Evolutionary conservation across 805 yeast genomes (phyloP), one percentile per base, ranked within the genome.

Genomic region (Ogataea zsoltii): DNA sequence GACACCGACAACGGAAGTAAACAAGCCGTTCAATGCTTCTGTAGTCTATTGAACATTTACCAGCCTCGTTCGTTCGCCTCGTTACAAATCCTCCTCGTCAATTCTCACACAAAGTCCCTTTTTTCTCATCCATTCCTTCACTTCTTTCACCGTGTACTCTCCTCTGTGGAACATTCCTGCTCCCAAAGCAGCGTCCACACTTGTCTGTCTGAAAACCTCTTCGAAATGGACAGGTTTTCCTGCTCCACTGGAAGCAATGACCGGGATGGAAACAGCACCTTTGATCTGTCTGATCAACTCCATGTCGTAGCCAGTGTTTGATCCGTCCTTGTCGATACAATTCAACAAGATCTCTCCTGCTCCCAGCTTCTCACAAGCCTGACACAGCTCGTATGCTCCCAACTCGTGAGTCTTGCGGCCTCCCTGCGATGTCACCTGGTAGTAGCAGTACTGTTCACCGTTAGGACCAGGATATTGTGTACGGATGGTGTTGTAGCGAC

Each of bases 91-190:
- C 18, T 33, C 45, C 15, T 60, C 50, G 51, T 85, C 91, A 50
- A 83, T 71, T 65, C 96, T 79, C n/a, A 88, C 96, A 49, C 79
- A 79, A 61, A 88, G 75, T 0, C 85, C 88, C 13, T 75, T 64
- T 1, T 72, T 67, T 37, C 72, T 67, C 62, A 92, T 74, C 54
- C 76, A 82, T 23, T 75, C 63, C 67, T 94, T 94, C 35, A 94
- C 97, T 40, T 90, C 83, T 40, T 77, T 75, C 14, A 94, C 97
- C 11, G 88, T 82, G 67, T 85, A 94, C 59, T 92, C 98, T 17
- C 88, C 91, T 63, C 99, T 77, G 71, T 94, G 99, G 74, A 94
- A 94, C 84, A 94, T 85, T 35, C 99, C 99, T 3, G 99, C 99
- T 31, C 99, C 99, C 33, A 94, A 75, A 14, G 99, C 98, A 34